Conservation (phyloP, 2,329 filamentous ascomycete species). For the Calcarisporium arbuscula region DNA sequence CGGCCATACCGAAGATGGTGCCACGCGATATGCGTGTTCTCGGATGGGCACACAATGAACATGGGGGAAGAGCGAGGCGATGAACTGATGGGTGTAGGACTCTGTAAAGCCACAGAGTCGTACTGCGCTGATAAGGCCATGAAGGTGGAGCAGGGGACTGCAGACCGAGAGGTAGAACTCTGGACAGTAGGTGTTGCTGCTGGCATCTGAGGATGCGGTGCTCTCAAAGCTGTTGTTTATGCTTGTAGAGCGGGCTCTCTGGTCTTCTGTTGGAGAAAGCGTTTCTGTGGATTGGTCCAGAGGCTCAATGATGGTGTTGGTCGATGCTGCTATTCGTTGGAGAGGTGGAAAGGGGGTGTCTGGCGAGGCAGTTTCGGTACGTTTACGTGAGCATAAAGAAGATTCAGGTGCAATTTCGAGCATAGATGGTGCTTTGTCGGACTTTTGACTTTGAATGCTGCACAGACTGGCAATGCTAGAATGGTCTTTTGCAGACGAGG, state of each 20-base stretch:
- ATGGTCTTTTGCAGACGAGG: neutral
- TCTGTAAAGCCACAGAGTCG: conserved; percentile 31
- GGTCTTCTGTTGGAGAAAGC: too few relatives aligned
- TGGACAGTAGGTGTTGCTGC: conserved; percentile 22
- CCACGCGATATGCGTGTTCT: conserved; percentile 19
- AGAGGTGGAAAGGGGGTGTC: too few relatives aligned
- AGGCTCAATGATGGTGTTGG: too few relatives aligned
- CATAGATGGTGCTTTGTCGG: too few relatives aligned
- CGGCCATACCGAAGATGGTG: conserved; percentile 25
- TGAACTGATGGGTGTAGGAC: conserved; percentile 20
- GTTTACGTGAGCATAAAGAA: too few relatives aligned
- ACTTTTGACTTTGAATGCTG: neutral
- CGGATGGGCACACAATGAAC: neutral
- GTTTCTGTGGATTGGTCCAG: too few relatives aligned
- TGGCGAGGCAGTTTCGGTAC: too few relatives aligned
- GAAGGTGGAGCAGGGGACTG: conserved; percentile 22
- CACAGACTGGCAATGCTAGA: conserved; percentile 2
- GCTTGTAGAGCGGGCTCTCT: too few relatives aligned
- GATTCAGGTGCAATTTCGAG: too few relatives aligned
- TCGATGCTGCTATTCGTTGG: too few relatives aligned
- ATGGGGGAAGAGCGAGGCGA: conserved; percentile 20
- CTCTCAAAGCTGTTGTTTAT: too few relatives aligned
- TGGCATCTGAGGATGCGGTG: too few relatives aligned
- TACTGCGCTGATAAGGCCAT: conserved; percentile 21
- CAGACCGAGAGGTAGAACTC: conserved; percentile 24